Evolutionary conservation across 148 eudicot genomes (phyloP).

Genomic region (Heliamphora exappendiculata): DNA sequence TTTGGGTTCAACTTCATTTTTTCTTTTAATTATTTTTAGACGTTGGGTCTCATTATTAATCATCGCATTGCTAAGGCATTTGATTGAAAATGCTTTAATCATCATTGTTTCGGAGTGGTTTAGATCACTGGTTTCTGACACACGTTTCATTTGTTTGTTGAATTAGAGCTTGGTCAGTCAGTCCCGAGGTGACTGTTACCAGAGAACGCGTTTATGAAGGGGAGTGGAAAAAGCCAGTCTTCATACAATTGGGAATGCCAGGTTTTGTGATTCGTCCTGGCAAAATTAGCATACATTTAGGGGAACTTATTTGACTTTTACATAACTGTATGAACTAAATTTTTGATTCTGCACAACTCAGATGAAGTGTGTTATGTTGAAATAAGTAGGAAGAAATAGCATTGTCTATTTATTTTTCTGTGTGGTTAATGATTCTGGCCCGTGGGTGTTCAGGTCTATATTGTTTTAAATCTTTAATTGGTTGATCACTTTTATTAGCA

Average conservation of each 20-base stretch:
- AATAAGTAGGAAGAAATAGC: constrained; percentile 12
- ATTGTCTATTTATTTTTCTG: not conserved
- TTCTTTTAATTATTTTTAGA: not conserved
- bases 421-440: no score
- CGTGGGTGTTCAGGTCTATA: not conserved
- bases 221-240: constrained; percentile 21
- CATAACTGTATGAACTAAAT: not conserved
- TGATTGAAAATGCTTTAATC: not conserved
- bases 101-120: not conserved
- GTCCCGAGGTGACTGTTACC: constrained; percentile 77
- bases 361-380: not conserved
- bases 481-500: not conserved
- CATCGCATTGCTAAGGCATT: not conserved
- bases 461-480: not conserved
- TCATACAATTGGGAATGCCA: constrained; percentile 19
- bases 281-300: constrained; percentile 13
- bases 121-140: constrained; percentile 23
- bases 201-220: constrained; percentile 16
- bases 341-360: not conserved
- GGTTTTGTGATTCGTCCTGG: constrained; percentile 24
- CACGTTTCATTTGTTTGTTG: constrained; percentile 24
- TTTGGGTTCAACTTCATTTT: not conserved
- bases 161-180: constrained; percentile 75
- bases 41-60: not conserved
- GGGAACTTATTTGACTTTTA: constrained; percentile 5